These are phyloP conservation scores for Yueomyces sinensis DNA, from an alignment of 805 yeast genomes.

Conservation along the genomic window DNA sequence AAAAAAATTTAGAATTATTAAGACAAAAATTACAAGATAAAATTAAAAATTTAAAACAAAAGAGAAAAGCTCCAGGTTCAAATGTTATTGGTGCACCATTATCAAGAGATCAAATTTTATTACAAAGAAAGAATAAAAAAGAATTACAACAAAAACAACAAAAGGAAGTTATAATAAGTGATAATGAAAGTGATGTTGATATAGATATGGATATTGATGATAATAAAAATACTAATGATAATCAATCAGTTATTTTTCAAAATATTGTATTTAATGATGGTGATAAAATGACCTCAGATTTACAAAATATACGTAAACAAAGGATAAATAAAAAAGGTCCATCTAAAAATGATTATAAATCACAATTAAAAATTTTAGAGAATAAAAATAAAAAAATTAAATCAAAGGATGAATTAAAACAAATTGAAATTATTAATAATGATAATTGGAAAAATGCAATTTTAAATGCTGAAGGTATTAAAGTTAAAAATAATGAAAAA, in stretches of 20 bases:
- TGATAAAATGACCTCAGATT: slow-evolving; percentile 61
- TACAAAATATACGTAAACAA: slow-evolving; percentile 39
- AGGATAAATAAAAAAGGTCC: slow-evolving; percentile 46
- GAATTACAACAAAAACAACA: slow-evolving; percentile 22
- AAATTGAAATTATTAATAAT: slow-evolving; percentile 46
- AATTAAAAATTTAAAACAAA: slow-evolving; percentile 56
- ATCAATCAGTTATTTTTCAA: slow-evolving; percentile 39
- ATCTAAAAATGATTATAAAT: slow-evolving; percentile 67
- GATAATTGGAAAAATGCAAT: slow-evolving; percentile 77
- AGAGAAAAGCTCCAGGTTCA: slow-evolving; percentile 86
- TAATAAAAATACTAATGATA: slow-evolving; percentile 12
- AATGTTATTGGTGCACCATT: slow-evolving; percentile 69
- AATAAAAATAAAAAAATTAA: slow-evolving; percentile 54
- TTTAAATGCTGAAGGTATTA: slow-evolving; percentile 78
- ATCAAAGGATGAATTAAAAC: slow-evolving; percentile 48
- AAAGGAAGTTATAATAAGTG: slow-evolving; percentile 26
- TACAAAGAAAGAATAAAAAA: slow-evolving; percentile 41
- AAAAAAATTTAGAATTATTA: slow-evolving; percentile 47
- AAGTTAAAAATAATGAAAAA: slow-evolving; percentile 81
- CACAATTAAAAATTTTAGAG: slow-evolving; percentile 67
- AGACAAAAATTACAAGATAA: slow-evolving; percentile 69
- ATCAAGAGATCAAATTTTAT: slow-evolving; percentile 69
- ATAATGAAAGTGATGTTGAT: slow-evolving; percentile 23
- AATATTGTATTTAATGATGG: slow-evolving; percentile 79
- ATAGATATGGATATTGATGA: slow-evolving; percentile 15